phyloP scores from a whole-genome alignment of 2,329 filamentous ascomycete genomes.

The Cercospora beticola region DNA sequence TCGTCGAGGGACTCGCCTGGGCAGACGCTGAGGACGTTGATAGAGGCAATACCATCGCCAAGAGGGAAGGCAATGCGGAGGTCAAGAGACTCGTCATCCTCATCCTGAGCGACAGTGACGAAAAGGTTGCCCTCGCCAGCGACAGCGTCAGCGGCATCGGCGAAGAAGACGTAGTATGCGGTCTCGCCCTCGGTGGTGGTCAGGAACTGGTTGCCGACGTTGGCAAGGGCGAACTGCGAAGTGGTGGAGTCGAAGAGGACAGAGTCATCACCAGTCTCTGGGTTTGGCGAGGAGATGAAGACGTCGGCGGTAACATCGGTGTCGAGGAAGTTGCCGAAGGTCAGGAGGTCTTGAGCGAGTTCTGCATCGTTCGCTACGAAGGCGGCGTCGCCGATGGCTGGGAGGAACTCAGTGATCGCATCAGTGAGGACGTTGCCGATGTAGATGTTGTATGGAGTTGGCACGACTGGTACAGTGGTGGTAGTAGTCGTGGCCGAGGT shows the following conservation, averaged over 20 bases:
- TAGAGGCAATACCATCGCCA: neutral
- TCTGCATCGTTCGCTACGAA: neutral
- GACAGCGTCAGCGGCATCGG: neutral
- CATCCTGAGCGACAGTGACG: neutral
- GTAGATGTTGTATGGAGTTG: neutral
- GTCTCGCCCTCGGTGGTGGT: neutral
- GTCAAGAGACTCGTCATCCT: neutral
- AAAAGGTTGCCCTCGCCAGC: neutral
- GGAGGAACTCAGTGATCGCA: neutral
- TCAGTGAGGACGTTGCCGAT: neutral
- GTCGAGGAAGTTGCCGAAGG: neutral
- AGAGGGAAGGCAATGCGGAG: neutral
- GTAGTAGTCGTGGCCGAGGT: neutral
- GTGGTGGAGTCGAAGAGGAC: neutral
- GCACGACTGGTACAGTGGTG: neutral
- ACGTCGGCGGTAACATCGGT: neutral
- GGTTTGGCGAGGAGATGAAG: neutral
- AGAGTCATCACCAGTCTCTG: neutral
- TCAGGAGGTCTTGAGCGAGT: neutral
- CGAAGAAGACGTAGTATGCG: conserved; percentile 1
- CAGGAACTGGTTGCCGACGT: neutral
- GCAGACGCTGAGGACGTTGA: neutral
- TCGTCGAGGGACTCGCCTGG: neutral
- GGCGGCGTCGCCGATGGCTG: neutral
- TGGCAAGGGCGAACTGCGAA: neutral